Percentiles rank a stretch among this genome's conserved stretches.
Conservation (phyloP, 129 eudicot species). For the Pulicaria dysenterica region DNA sequence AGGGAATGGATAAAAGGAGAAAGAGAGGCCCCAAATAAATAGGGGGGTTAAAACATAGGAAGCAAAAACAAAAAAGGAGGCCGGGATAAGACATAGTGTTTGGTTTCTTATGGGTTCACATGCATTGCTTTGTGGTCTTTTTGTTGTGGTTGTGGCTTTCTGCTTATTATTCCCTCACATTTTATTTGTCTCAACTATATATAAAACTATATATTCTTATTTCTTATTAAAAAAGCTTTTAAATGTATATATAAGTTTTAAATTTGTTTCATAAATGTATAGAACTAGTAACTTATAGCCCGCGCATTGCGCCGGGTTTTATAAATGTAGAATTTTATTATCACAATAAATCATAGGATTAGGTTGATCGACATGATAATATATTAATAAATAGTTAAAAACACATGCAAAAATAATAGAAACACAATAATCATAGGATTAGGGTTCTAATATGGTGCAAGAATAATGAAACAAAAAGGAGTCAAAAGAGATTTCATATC, state of each 20-base stretch:
- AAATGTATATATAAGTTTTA: background rate
- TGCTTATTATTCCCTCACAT: conserved; percentile 38
- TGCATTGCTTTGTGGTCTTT: conserved; percentile 39
- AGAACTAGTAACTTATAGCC: no score
- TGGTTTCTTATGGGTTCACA: conserved; percentile 47
- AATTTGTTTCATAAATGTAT: background rate
- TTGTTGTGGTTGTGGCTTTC: conserved; percentile 38
- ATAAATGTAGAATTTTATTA: no score
- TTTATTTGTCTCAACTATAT: conserved; percentile 34
- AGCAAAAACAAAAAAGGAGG: conserved; percentile 28
- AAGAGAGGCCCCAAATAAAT: conserved; percentile 38
- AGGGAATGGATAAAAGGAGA: conserved; percentile 24
- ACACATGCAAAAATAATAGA: no score
- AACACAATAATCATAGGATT: no score
- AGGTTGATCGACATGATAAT: no score
- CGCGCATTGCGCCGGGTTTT: no score
- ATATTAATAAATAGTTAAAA: no score
- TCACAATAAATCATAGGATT: no score
- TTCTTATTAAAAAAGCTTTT: background rate
- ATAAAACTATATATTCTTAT: conserved; percentile 5
- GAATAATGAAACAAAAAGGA: no score
- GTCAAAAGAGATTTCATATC: no score
- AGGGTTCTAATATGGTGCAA: no score
- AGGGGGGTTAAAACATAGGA: conserved; percentile 38
- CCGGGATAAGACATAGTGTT: conserved; percentile 40